Percentiles rank a stretch among this genome's conserved stretches.
These are phyloP conservation scores for Hypomontagnella submonticulosa DNA, from an alignment of 495 filamentous ascomycete species.

Conservation along the genomic window DNA sequence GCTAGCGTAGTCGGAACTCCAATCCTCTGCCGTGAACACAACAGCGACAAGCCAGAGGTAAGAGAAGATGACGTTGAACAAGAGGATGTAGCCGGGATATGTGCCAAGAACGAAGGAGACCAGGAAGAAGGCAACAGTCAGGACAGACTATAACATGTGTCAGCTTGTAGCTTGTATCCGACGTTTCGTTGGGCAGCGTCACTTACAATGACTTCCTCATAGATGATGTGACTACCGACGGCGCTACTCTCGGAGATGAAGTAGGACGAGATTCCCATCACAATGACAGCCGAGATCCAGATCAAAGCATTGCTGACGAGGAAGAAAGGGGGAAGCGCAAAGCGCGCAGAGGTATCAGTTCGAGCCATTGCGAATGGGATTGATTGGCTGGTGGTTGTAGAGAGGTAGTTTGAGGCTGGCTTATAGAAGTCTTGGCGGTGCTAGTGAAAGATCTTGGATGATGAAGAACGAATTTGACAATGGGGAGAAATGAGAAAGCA, in stretches of 20 bases:
- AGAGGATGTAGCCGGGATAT: conserved; percentile 58
- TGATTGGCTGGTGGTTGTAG: conserved; percentile 1
- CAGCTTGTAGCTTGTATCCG: conserved; percentile 8
- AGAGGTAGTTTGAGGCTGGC: not conserved
- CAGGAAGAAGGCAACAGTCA: conserved; percentile 69
- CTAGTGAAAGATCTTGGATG: conserved; percentile 1
- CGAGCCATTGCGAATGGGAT: conserved; percentile 26
- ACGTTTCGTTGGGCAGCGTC: not conserved
- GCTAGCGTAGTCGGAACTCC: conserved; percentile 53
- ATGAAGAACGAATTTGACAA: conserved; percentile 3
- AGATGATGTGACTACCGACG: conserved; percentile 61
- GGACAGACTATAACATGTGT: conserved; percentile 53
- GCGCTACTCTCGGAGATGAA: conserved; percentile 55
- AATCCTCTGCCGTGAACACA: conserved; percentile 68
- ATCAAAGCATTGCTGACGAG: conserved; percentile 49
- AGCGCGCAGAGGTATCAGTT: conserved; percentile 10
- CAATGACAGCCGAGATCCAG: conserved; percentile 69
- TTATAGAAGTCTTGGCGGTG: not conserved
- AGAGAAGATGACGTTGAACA: conserved; percentile 70
- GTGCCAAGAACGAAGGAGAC: conserved; percentile 66
- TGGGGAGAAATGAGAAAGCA: not conserved
- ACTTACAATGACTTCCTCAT: conserved; percentile 68
- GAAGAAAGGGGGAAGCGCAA: conserved; percentile 41
- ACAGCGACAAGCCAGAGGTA: conserved; percentile 73
- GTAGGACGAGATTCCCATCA: conserved; percentile 68